These are phyloP conservation scores for Nicotiana sylvestris DNA, from an alignment of 257 asterid species.

Conservation along the genomic window DNA sequence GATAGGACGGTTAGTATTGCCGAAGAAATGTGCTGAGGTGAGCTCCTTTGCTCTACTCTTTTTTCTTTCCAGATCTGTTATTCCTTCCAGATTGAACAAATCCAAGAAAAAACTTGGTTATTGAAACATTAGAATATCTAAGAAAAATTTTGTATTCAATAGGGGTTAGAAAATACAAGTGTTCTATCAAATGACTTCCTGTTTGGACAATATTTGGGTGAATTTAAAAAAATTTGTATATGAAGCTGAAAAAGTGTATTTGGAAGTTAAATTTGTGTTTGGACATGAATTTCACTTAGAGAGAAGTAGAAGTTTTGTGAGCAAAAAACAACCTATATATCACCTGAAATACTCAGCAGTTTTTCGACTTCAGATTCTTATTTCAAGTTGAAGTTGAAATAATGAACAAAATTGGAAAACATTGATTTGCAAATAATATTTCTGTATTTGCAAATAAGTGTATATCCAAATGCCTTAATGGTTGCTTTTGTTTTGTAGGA, in stretches of 20 bases:
- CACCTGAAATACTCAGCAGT: not conserved
- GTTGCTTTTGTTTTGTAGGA: not conserved
- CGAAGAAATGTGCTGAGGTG: constrained; percentile 97
- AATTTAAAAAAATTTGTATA: not conserved
- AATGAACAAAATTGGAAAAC: not conserved
- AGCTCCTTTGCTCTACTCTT: constrained; percentile 19
- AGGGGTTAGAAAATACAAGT: not conserved
- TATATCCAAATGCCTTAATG: constrained; percentile 6
- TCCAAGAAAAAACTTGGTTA: not conserved
- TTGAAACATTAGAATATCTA: not conserved
- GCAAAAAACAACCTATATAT: not conserved
- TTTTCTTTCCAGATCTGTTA: not conserved
- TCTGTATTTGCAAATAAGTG: not conserved
- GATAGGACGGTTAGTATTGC: constrained; percentile 89
- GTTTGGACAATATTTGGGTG: not conserved
- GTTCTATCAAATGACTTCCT: not conserved
- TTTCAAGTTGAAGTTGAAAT: not conserved
- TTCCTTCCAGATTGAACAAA: not conserved
- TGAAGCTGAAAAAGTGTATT: not conserved
- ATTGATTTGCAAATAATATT: not conserved
- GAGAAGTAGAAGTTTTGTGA: not conserved
- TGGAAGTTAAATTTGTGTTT: not conserved
- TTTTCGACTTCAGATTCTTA: not conserved
- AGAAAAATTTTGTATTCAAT: not conserved
- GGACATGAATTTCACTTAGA: not conserved